Conservation (phyloP, 2,329 filamentous ascomycete species). For the Spiromastix sp. region DNA sequence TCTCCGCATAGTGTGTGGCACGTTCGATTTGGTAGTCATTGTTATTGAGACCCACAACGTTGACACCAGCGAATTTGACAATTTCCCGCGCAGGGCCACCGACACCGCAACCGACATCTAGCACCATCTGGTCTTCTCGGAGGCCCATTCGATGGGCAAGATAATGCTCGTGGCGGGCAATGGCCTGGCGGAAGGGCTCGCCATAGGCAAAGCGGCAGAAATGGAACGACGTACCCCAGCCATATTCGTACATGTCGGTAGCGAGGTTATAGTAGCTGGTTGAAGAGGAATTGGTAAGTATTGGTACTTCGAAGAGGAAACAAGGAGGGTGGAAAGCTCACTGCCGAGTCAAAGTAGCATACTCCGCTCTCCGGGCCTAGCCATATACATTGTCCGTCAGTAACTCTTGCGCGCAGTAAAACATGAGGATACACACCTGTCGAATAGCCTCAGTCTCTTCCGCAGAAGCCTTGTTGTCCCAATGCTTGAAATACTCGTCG, state of each 20-base stretch:
- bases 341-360: slow-evolving; percentile 88
- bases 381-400: slow-evolving; percentile 5
- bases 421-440: slow-evolving; percentile 45
- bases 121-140: slow-evolving; percentile 74
- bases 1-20: slow-evolving; percentile 71
- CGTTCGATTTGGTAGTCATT: slow-evolving; percentile 98
- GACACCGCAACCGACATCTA: slow-evolving; percentile 95
- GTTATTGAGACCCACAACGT: slow-evolving; percentile 92
- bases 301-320: slow-evolving; percentile 1
- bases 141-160: slow-evolving; percentile 83
- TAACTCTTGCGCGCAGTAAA: not conserved
- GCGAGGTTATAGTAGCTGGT: slow-evolving; percentile 87
- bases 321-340: slow-evolving; percentile 35
- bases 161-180: slow-evolving; percentile 96
- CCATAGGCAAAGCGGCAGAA: slow-evolving; percentile 87
- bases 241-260: slow-evolving; percentile 95
- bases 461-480: slow-evolving; percentile 71
- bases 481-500: slow-evolving; percentile 94
- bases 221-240: slow-evolving; percentile 94
- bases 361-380: slow-evolving; percentile 71
- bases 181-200: slow-evolving; percentile 81
- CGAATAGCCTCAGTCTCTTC: slow-evolving; percentile 76
- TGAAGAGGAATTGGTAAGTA: slow-evolving; percentile 13
- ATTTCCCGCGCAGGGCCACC: slow-evolving; percentile 93
- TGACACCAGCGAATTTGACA: slow-evolving; percentile 83